Percentiles rank a stretch among this genome's conserved stretches.
Conservation (phyloP, 129 eudicot genomes). For the Centrapalus pauciflorus region DNA sequence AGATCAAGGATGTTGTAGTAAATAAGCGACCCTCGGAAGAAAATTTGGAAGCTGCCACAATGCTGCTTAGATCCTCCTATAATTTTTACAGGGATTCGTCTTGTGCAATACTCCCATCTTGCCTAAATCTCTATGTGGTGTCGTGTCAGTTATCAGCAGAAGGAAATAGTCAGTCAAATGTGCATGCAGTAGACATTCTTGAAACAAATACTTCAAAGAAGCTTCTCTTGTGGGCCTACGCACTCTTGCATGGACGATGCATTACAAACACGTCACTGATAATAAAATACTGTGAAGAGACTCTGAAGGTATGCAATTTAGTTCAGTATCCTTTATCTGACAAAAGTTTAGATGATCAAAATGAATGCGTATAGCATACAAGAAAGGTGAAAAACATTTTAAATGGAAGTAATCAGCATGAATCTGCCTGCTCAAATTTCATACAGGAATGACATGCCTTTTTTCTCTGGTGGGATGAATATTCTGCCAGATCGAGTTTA, state of each 20-base stretch:
- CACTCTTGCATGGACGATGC: slow-evolving; percentile 80
- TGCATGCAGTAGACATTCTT: slow-evolving; percentile 54
- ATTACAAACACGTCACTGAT: slow-evolving; percentile 51
- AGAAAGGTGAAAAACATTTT: neutral
- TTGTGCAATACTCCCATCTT: slow-evolving; percentile 71
- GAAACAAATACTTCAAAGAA: slow-evolving; percentile 76
- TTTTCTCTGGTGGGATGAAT: no score
- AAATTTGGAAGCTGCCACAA: slow-evolving; percentile 65
- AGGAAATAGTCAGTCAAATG: slow-evolving; percentile 51
- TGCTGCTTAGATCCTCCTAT: slow-evolving; percentile 75
- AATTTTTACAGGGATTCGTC: slow-evolving; percentile 79
- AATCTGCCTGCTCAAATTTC: neutral
- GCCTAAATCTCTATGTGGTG: slow-evolving; percentile 68
- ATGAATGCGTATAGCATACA: neutral
- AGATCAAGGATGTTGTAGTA: slow-evolving; percentile 72
- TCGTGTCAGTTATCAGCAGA: slow-evolving; percentile 64
- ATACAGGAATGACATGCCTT: no score
- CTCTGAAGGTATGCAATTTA: slow-evolving; percentile 52
- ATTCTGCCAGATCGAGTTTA: neutral
- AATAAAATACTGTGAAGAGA: slow-evolving; percentile 92
- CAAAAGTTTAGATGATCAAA: neutral
- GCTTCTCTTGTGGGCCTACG: slow-evolving; percentile 90
- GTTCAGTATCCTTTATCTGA: neutral
- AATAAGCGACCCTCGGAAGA: slow-evolving; percentile 68
- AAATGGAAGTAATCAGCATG: neutral